These are phyloP conservation scores for Fonsecaea multimorphosa DNA, from an alignment of 2,329 filamentous ascomycete genomes.

Conservation along the genomic window DNA sequence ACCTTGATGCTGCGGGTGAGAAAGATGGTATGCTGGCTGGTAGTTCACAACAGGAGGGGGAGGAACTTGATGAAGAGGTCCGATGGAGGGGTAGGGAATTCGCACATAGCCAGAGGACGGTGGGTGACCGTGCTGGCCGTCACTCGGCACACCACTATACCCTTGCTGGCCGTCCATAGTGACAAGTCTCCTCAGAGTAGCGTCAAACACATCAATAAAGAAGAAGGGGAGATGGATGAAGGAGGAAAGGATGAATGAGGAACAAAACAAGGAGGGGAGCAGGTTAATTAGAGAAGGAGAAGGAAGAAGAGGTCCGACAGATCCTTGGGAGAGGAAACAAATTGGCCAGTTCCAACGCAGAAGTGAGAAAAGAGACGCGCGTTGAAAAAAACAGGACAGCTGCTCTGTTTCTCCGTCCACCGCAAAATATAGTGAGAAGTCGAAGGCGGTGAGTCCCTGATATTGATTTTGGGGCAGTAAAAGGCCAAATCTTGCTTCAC, in stretches of 20 bases:
- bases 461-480: background rate
- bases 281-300: background rate
- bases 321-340: background rate
- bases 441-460: constrained; percentile 10
- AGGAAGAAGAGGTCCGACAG: no score
- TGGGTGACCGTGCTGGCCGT: background rate
- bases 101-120: background rate
- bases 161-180: constrained; percentile 13
- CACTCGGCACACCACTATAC: background rate
- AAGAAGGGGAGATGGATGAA: constrained; percentile 4
- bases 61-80: background rate
- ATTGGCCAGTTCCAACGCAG: constrained; percentile 1
- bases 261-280: constrained; percentile 8
- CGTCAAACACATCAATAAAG: constrained; percentile 13
- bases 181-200: constrained; percentile 14
- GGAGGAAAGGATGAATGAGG: background rate
- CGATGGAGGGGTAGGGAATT: background rate
- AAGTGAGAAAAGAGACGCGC: constrained; percentile 20
- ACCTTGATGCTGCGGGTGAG: background rate
- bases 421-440: constrained; percentile 18
- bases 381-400: background rate
- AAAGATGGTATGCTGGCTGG: background rate
- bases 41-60: background rate
- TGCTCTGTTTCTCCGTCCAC: background rate
- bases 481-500: constrained; percentile 16